Evolutionary conservation across 495 filamentous ascomycete genomes (phyloP), one percentile per base, ranked within the genome.

Genomic region (Pseudotulostoma volvatum): DNA sequence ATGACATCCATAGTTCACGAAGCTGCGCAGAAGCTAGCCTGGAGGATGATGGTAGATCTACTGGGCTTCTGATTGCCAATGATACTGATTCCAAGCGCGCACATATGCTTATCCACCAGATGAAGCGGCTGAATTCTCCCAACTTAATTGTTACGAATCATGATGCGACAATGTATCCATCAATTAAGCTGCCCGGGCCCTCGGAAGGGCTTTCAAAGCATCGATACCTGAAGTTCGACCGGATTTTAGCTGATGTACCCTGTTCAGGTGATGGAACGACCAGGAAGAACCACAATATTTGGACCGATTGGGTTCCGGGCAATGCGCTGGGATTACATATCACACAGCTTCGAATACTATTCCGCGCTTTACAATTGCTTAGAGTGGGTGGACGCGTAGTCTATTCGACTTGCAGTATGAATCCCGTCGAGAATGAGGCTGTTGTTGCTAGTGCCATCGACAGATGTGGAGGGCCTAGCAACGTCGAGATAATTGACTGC

Each of bases 101-200:
- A 15, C 88, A 96, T 56, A 88, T 97, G 83, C 63, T 97, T 43
- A 81, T 94, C 44, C 90, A 97, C 53, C 90, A 97, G 57, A 80
- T 93, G 47, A 97, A 97, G 66, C 78, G 90, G 42, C 66, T 97
- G 21, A 93, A 85, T 46, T 96, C 92, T 13, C 90, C 90, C 1
- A 97, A 97, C 52, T 61, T 97, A 49, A 84, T 97, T 43, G 88
- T 97, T 46, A 95, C 84, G 14, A 96, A 97, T 52, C 90, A 97
- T 58, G 92, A 97, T 54, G 90, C 92, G 20, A 94, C 86, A 17
- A 76, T 93, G 70, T 97, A 83, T 57, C 90, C 90, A 1, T 81
- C 85, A 5, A 83, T 95, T 48, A 77, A 80, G 54, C 67, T 94
- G 5, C 60, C 69, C 34, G 49, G 63, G 30, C 49, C 56, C 1